These are phyloP conservation scores for Calonectria honghensis DNA, from an alignment of 2,329 filamentous ascomycete genomes.

Conservation along the genomic window DNA sequence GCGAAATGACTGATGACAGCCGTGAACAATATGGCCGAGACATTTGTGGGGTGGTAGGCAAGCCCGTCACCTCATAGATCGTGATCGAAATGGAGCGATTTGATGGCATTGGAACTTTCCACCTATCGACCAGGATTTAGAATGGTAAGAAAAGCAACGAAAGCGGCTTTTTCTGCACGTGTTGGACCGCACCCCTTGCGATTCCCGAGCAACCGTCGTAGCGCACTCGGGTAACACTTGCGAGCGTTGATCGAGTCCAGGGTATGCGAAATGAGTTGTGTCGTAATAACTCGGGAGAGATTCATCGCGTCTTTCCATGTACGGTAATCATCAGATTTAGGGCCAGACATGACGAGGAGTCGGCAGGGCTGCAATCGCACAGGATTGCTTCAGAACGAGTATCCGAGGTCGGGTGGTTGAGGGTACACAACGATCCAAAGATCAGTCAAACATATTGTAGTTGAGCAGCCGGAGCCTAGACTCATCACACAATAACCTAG, in stretches of 20 bases:
- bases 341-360: background rate
- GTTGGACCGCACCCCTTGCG: background rate
- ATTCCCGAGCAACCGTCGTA: background rate
- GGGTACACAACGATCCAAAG: background rate
- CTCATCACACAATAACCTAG: background rate
- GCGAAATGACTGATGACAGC: conserved; percentile 19
- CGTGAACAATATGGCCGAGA: conserved; percentile 21
- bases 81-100: background rate
- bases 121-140: background rate
- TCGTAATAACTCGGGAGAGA: background rate
- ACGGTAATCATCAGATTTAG: background rate
- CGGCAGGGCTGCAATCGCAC: background rate
- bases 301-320: background rate
- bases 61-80: background rate
- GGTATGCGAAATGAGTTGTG: background rate
- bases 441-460: background rate
- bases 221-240: background rate
- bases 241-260: background rate
- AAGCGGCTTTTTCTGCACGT: background rate
- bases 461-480: background rate
- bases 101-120: conserved; percentile 2
- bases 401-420: background rate
- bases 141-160: background rate
- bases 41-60: background rate
- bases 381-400: background rate